Base-by-base conservation (phyloP, 2,329 filamentous ascomycete genomes). In the Phialophora expanda region DNA sequence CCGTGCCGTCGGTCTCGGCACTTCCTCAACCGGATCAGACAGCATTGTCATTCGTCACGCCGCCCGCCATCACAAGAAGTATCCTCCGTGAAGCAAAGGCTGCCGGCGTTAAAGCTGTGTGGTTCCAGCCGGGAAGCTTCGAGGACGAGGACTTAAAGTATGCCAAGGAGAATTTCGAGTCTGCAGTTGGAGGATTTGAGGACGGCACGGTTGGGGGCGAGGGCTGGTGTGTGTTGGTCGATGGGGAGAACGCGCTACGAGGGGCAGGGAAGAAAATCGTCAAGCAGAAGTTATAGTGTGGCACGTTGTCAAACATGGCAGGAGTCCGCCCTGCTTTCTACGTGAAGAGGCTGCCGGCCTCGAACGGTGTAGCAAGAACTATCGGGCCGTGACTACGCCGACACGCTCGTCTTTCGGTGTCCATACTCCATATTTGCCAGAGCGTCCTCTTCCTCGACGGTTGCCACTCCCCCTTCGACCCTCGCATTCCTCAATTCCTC, bases 51-150 rank as follows among this genome's bases (percentile, higher is more conserved):
- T 86, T 98, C 74, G 92, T 98, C 75, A 98, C 95, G 12, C 92
- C 92, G 2, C 94, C 95, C 0, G 78, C 84, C 1, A 87, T 91
- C 32, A 97, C 95, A 0, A 84, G 89, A 66, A 80, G 87, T 73
- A 82, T 96, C 7, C 81, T 98, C 48, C 83, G 88, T 68, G 90
- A 96, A 77, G 95, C 94, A 0, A 90, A 89, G 77, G 82, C 85
- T 63, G 82, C 90, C 11, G 89, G 93, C 2, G 81, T 96, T 53
- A 84, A 86, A 20, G 85, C 91, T 28, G 88, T 97, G 4, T 97
- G 92, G 90, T 80, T 98, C 70, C 95, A 98, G 80, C 95, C 95
- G 0, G 95, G 94, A 0, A 93, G 88, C 17, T 98, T 90, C 75
- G 88, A 97, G 75, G 86, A 90, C 59, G 86, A 87, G 65, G 90